Base-by-base conservation (phyloP, 495 filamentous ascomycete genomes). In the Neurospora sp. region DNA sequence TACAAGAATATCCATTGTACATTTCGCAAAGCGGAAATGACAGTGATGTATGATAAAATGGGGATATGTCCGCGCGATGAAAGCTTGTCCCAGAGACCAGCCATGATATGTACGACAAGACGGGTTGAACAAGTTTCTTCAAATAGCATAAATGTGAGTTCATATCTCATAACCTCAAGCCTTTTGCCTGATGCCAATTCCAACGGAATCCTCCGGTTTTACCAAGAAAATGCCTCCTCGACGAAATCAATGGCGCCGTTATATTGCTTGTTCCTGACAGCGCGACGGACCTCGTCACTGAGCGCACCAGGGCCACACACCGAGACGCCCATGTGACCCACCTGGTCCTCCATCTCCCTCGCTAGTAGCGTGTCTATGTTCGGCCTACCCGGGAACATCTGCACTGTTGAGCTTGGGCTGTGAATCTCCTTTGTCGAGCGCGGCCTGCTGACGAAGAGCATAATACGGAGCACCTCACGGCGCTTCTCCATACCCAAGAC, bases 211-310 rank as follows among this genome's bases (percentile, higher is more conserved):
- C n/a, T 40, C 41, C 18, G 41, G 11, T 59, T 77, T 73, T 86
- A 93, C 92, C 92, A 95, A 16, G 92, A 95, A 83, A 99, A 99
- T 62, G 93, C 92, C 84, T 99, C 96, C 80, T 99, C 96, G 31
- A 94, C 86, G 82, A 98, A 98, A 80, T 98, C 94, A 20, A 98
- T 85, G 39, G 86, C 88, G 27, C 88, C 90, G 5, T 87, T 86
- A 70, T 89, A 86, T 69, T 92, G 89, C 76, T 88, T 86, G 42
- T 82, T 84, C 71, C 96, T 85, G 23, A 92, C 88, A 23, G 93
- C 93, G 27, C 84, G 83, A 35, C 96, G 78, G 0, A 98, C 96
- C 74, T 94, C 92, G 82, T 99, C 96, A 39, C 91, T 92, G 80
- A 98, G 91, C 3, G 90, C 90, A 11, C 96, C 96, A 62, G 93